Conservation (phyloP, 192 early-diverging fungal species). For the Obelidium mucronatum region DNA sequence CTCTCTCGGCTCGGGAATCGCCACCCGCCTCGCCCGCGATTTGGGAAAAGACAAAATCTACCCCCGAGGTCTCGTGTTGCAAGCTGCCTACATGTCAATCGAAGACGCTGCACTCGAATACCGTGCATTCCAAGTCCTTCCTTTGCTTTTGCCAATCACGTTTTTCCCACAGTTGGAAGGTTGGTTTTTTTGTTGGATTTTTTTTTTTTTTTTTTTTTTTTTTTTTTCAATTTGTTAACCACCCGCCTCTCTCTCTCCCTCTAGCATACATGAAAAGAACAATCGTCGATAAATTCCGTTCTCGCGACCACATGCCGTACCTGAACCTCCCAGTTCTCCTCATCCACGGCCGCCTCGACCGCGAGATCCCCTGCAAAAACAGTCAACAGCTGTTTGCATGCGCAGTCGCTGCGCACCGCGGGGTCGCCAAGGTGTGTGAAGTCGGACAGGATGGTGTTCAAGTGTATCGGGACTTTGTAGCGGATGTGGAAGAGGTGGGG, state of each 20-base stretch:
- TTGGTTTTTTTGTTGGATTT: not conserved
- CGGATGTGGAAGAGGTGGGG: not conserved
- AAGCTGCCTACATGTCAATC: slow-evolving; percentile 55
- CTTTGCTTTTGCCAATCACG: slow-evolving; percentile 4
- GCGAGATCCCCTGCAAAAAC: slow-evolving; percentile 50
- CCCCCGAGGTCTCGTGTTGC: slow-evolving; percentile 50
- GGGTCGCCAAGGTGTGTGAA: not conserved
- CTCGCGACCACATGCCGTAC: slow-evolving; percentile 40
- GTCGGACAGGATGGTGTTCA: slow-evolving; percentile 7
- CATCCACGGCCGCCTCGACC: slow-evolving; percentile 53
- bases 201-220: not conserved
- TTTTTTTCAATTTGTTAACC: too few relatives aligned
- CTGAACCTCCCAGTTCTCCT: slow-evolving; percentile 48
- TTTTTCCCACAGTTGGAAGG: slow-evolving; percentile 26
- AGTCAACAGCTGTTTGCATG: slow-evolving; percentile 27
- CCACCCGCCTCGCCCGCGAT: slow-evolving; percentile 42
- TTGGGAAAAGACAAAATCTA: slow-evolving; percentile 36
- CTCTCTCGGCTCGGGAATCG: slow-evolving; percentile 49
- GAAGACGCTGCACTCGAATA: slow-evolving; percentile 54
- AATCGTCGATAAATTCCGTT: slow-evolving; percentile 50
- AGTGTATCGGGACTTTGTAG: slow-evolving; percentile 14
- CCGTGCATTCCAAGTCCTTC: slow-evolving; percentile 29
- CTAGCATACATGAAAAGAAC: slow-evolving; percentile 37
- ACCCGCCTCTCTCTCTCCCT: slow-evolving; percentile 46
- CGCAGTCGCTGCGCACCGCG: slow-evolving; percentile 20